Conservation (phyloP, 257 asterid species). For the Solanum tarijense region DNA sequence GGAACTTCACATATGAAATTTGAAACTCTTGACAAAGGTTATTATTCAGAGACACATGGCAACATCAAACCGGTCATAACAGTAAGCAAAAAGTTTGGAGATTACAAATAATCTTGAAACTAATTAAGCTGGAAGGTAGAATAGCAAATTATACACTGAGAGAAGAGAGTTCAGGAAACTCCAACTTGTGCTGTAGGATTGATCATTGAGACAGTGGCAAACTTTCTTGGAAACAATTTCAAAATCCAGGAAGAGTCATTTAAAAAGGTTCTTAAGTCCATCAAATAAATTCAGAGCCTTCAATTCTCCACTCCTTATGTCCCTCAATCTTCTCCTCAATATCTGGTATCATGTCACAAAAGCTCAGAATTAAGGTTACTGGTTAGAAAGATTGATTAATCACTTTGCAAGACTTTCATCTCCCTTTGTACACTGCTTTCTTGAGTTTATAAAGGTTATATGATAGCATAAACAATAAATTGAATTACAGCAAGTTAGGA, state of each 20-base stretch:
- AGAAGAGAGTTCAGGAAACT: neutral
- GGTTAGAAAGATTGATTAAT: neutral
- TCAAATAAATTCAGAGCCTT: constrained; percentile 58
- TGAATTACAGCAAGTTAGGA: neutral
- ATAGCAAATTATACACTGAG: neutral
- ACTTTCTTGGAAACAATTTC: neutral
- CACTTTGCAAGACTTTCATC: neutral
- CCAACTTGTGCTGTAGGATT: neutral
- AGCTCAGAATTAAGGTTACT: neutral
- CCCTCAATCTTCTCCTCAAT: constrained; percentile 76
- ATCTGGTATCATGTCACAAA: constrained; percentile 31
- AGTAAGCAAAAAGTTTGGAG: neutral
- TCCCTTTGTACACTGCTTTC: neutral
- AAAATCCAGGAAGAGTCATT: constrained; percentile 3
- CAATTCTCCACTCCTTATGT: constrained; percentile 69
- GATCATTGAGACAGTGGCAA: neutral
- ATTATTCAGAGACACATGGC: neutral
- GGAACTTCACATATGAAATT: neutral
- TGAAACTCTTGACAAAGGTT: neutral
- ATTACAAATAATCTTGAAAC: neutral
- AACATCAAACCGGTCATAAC: neutral
- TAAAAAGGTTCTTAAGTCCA: constrained; percentile 56
- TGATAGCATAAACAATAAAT: neutral
- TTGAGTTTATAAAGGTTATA: neutral
- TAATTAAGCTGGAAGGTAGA: neutral